Evolutionary conservation across 805 yeast species (phyloP).

Genomic region (Schwanniomyces polymorphus): DNA sequence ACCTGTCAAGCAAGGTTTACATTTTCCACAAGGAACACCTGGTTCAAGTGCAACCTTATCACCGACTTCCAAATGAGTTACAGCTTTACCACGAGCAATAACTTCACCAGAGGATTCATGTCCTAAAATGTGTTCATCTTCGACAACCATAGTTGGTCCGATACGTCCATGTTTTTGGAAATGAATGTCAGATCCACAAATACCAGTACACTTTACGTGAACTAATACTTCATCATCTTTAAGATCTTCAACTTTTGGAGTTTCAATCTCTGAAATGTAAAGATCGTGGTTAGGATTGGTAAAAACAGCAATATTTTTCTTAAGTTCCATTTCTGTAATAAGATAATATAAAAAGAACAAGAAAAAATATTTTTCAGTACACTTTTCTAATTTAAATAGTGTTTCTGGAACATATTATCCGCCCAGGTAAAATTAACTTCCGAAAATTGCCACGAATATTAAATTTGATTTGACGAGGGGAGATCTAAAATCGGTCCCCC

Average conservation of each 20-base stretch:
- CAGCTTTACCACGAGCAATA: constrained; percentile 48
- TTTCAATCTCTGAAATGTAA: constrained; percentile 3
- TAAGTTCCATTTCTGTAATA: background rate
- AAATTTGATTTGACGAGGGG: background rate
- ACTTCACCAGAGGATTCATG: constrained; percentile 50
- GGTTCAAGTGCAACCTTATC: constrained; percentile 56
- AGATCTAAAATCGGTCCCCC: background rate
- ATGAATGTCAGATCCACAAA: constrained; percentile 25
- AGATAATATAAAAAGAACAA: background rate
- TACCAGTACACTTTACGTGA: constrained; percentile 19
- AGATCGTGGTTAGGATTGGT: constrained; percentile 9
- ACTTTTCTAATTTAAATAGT: background rate
- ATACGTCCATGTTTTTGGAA: constrained; percentile 19
- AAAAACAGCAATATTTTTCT: constrained; percentile 8
- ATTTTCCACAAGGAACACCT: constrained; percentile 48
- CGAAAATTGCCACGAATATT: background rate
- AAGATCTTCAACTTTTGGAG: constrained; percentile 4
- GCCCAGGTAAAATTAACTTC: background rate
- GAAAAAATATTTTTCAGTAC: background rate
- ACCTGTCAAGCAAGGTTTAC: constrained; percentile 9
- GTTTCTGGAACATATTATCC: background rate
- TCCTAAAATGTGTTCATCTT: constrained; percentile 25
- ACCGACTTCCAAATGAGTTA: constrained; percentile 42
- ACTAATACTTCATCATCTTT: constrained; percentile 15
- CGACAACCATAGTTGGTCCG: constrained; percentile 30